These are phyloP conservation scores for Cordyceps javanica DNA, from an alignment of 2,329 filamentous ascomycete species.

Conservation along the genomic window DNA sequence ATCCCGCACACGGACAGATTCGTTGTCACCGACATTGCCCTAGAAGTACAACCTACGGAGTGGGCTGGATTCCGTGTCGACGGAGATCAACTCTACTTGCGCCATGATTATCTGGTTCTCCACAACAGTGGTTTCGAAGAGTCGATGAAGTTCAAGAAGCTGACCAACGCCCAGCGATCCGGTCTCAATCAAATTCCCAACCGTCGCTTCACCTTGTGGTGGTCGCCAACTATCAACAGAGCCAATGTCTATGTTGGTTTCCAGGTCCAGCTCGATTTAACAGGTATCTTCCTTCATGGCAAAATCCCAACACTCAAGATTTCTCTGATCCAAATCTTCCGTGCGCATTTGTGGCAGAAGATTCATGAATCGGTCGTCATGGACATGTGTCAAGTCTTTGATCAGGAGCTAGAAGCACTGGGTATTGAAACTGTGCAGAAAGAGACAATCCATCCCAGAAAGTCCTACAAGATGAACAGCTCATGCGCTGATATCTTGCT, in stretches of 20 bases:
- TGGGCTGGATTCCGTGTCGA: slow-evolving; percentile 48
- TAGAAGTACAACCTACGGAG: slow-evolving; percentile 36
- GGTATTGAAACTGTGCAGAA: slow-evolving; percentile 98
- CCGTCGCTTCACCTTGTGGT: slow-evolving; percentile 97
- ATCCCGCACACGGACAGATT: slow-evolving; percentile 29
- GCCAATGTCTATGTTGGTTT: slow-evolving; percentile 99
- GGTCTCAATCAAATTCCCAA: slow-evolving; percentile 99
- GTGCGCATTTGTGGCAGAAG: slow-evolving; percentile 99
- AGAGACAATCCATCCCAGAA: slow-evolving; percentile 97
- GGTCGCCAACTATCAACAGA: slow-evolving; percentile 88
- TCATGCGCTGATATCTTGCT: slow-evolving; percentile 95
- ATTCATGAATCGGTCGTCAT: slow-evolving; percentile 98
- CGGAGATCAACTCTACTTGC: slow-evolving; percentile 43
- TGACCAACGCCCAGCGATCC: slow-evolving; percentile 93
- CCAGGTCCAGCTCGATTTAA: slow-evolving; percentile 95
- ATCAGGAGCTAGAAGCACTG: slow-evolving; percentile 91
- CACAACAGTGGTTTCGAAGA: slow-evolving; percentile 50
- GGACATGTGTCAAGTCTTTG: slow-evolving; percentile 98
- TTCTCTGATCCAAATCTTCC: slow-evolving; percentile 97
- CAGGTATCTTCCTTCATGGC: slow-evolving; percentile 97
- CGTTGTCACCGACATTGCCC: slow-evolving; percentile 32
- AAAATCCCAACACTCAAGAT: slow-evolving; percentile 99
- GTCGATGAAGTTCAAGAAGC: slow-evolving; percentile 95
- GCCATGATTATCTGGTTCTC: slow-evolving; percentile 41
- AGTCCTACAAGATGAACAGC: slow-evolving; percentile 99